These are phyloP conservation scores for Fusarium avenaceum DNA, from an alignment of 2,329 filamentous ascomycete genomes.

Conservation along the genomic window DNA sequence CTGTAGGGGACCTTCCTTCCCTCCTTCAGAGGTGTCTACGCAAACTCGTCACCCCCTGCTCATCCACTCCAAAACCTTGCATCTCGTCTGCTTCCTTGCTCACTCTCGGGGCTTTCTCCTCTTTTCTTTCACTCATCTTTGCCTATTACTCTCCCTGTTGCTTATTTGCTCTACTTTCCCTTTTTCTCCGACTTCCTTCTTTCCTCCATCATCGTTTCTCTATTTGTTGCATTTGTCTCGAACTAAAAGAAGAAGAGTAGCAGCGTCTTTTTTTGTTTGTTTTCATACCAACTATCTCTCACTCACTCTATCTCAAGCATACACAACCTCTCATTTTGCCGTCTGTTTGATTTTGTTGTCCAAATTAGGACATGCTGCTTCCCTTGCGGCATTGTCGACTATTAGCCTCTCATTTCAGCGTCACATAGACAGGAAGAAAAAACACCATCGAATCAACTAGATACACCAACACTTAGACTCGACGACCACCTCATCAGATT, in stretches of 20 bases:
- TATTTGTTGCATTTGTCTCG: slow-evolving; percentile 33
- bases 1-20: neutral
- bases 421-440: slow-evolving; percentile 38
- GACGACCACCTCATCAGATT: slow-evolving; percentile 33
- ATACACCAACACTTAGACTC: slow-evolving; percentile 25
- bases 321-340: slow-evolving; percentile 23
- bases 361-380: slow-evolving; percentile 47
- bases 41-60: slow-evolving; percentile 31
- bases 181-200: slow-evolving; percentile 17
- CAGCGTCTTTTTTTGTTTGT: slow-evolving; percentile 41
- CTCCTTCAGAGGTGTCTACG: slow-evolving; percentile 17
- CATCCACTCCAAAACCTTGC: slow-evolving; percentile 33
- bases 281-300: slow-evolving; percentile 26
- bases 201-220: slow-evolving; percentile 35
- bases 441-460: slow-evolving; percentile 16
- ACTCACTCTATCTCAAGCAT: slow-evolving; percentile 22
- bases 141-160: slow-evolving; percentile 25
- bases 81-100: slow-evolving; percentile 37
- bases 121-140: slow-evolving; percentile 33
- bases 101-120: slow-evolving; percentile 41
- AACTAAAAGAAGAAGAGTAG: slow-evolving; percentile 18
- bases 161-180: slow-evolving; percentile 36
- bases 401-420: slow-evolving; percentile 44
- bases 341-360: slow-evolving; percentile 29
- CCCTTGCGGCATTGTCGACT: slow-evolving; percentile 47